Evolutionary conservation across 495 filamentous ascomycete genomes (phyloP), one percentile per base, ranked within the genome.

Genomic region (Penicillium simplicissimum): DNA sequence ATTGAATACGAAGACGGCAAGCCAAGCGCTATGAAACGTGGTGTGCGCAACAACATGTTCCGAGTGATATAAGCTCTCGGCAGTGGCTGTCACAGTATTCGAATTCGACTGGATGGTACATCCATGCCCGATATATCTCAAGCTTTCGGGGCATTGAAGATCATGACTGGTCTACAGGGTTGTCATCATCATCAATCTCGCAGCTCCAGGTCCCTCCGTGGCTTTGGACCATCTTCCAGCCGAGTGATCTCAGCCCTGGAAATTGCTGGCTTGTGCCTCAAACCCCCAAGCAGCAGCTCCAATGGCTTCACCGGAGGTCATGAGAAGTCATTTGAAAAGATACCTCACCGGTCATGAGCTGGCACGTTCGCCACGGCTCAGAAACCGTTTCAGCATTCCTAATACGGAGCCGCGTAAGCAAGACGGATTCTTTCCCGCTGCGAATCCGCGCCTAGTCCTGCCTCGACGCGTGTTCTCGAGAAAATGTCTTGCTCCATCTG

Each of bases 21-120:
- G 67, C 84, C 90, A 1, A 84, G 83, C 9, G 78, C 87, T 1
- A 90, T 94, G 89, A 95, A 93, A 74, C 79, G 90, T 48, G 79
- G 86, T 34, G 91, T 94, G 8, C 86, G 79, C 64, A 84, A 88
- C 42, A 92, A 93, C 64, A 93, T 93, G 89, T 93, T 94, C 66
- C 76, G 86, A 33, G 80, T 86, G 62, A 89, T 87, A 33, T 88
- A 60, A 81, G 25, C 19, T 7, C 11, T 15, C 42, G 5, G 10
- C 14, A 14, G 21, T 37, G 19, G 33, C 36, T 28, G 7, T n/a
- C 25, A 28, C 25, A n/a, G 47, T 38, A 21, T 23, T 40, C 55
- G 40, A 60, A 28, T 52, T 52, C 61, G 40, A 36, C 53, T 48
- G 6, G 33, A 3, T 0, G n/a, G 19, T 1, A 45, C n/a, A 53